Evolutionary conservation across 2,329 filamentous ascomycete genomes (phyloP).

Genomic region (Aspergillus spinulosporus): DNA sequence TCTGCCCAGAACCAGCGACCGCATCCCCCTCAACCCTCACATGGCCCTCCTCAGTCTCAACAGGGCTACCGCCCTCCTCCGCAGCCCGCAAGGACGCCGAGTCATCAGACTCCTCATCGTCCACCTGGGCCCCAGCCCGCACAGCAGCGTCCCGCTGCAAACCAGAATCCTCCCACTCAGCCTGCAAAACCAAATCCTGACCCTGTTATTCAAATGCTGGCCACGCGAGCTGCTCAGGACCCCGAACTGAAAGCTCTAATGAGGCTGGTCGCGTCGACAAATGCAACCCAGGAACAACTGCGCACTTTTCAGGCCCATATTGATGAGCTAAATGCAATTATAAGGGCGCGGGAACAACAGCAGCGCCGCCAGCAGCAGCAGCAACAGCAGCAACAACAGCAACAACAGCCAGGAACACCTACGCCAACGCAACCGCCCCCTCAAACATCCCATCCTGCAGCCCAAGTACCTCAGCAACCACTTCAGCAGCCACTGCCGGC

Average conservation of each 20-base stretch:
- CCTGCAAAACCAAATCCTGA: constrained; percentile 49
- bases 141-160: constrained; percentile 29
- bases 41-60: constrained; percentile 29
- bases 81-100: constrained; percentile 18
- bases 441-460: constrained; percentile 20
- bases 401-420: constrained; percentile 22
- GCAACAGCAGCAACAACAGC: constrained; percentile 31
- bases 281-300: constrained; percentile 51
- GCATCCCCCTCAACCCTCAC: constrained; percentile 27
- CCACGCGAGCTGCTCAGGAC: constrained; percentile 51
- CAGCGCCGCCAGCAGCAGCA: constrained; percentile 32
- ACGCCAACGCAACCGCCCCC: constrained; percentile 22
- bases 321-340: constrained; percentile 53
- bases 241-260: constrained; percentile 52
- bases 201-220: constrained; percentile 55
- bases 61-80: constrained; percentile 29
- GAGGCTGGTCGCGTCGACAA: constrained; percentile 52
- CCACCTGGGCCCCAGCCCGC: constrained; percentile 27
- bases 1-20: constrained; percentile 31
- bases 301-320: constrained; percentile 53
- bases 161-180: constrained; percentile 34
- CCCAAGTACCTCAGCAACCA: constrained; percentile 15
- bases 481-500: constrained; percentile 15
- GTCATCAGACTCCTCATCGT: constrained; percentile 20
- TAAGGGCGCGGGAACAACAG: constrained; percentile 47